Conservation (phyloP, 768 basidiomycete genomes). For the Cystobasidium ongulense region DNA sequence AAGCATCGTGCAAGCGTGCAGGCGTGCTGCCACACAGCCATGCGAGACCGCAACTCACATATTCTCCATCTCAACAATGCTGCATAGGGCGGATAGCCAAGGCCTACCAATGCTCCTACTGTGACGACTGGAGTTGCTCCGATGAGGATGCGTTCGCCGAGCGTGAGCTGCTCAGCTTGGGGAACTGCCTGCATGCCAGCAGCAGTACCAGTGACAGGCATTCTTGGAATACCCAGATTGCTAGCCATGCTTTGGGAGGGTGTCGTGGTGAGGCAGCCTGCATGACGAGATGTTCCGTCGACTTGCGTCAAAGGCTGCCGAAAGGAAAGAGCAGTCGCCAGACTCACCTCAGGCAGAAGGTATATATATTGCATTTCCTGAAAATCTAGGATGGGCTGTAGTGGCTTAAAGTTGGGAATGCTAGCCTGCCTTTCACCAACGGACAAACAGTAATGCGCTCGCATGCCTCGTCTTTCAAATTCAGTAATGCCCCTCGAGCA, state of each 20-base stretch:
- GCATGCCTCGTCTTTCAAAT: constrained; percentile 1
- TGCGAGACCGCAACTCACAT: neutral
- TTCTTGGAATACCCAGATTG: neutral
- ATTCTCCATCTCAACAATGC: constrained; percentile 12
- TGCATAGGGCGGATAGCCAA: constrained; percentile 16
- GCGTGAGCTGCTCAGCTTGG: neutral
- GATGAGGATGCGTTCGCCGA: constrained; percentile 9
- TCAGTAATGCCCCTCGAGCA: constrained; percentile 27
- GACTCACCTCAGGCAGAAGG: neutral
- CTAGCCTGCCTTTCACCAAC: neutral
- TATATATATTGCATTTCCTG: neutral
- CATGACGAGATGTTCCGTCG: too few species aligned
- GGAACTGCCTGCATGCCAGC: neutral
- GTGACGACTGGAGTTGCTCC: constrained; percentile 19
- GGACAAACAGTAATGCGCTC: constrained; percentile 18
- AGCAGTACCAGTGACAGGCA: neutral
- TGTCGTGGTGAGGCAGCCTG: neutral
- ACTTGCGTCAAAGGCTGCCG: too few species aligned
- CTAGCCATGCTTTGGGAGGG: neutral
- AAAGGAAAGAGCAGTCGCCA: too few species aligned
- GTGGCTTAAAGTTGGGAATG: constrained; percentile 27
- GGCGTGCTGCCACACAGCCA: neutral
- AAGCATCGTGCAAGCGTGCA: neutral
- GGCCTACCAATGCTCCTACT: constrained; percentile 1
- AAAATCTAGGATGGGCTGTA: constrained; percentile 17